phyloP scores from a whole-genome alignment of 352 stramenopile species.

The Phytophthora pinifolia region DNA sequence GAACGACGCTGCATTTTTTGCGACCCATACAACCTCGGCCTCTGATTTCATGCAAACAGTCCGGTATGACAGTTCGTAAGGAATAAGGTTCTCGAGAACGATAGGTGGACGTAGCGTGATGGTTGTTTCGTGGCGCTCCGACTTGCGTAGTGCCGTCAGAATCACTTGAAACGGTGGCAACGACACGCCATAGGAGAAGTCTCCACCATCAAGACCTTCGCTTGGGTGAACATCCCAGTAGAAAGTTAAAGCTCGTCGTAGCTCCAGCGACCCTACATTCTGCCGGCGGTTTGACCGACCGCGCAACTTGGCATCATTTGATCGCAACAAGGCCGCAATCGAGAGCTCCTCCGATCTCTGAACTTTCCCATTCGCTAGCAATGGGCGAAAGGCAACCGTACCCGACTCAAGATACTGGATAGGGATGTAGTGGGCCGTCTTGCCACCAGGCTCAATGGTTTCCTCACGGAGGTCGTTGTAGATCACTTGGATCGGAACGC shows the following conservation, averaged over 20 bases:
- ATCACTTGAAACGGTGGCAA: slow-evolving; percentile 77
- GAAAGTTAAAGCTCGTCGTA: slow-evolving; percentile 70
- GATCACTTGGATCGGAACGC: slow-evolving; percentile 68
- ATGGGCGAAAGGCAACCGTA: slow-evolving; percentile 70
- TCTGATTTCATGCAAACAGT: slow-evolving; percentile 80
- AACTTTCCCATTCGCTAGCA: slow-evolving; percentile 58
- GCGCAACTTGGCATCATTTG: slow-evolving; percentile 30
- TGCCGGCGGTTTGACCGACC: slow-evolving; percentile 33
- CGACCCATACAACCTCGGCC: slow-evolving; percentile 58
- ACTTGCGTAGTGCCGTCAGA: slow-evolving; percentile 68
- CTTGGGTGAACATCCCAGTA: slow-evolving; percentile 73
- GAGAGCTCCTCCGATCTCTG: slow-evolving; percentile 57
- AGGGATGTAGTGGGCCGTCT: slow-evolving; percentile 67
- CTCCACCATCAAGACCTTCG: slow-evolving; percentile 1
- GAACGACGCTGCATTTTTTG: slow-evolving; percentile 68
- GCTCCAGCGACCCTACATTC: slow-evolving; percentile 57
- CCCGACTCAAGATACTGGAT: slow-evolving; percentile 79
- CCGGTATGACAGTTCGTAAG: slow-evolving; percentile 72
- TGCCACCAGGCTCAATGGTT: slow-evolving; percentile 47
- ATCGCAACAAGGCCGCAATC: slow-evolving; percentile 58
- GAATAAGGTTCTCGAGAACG: slow-evolving; percentile 73
- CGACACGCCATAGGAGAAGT: slow-evolving; percentile 45
- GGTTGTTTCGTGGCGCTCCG: slow-evolving; percentile 72
- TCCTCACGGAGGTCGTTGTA: slow-evolving; percentile 70
- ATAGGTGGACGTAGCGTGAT: slow-evolving; percentile 72